Conservation (phyloP, 495 filamentous ascomycete species). For the Podospora tetraspora region DNA sequence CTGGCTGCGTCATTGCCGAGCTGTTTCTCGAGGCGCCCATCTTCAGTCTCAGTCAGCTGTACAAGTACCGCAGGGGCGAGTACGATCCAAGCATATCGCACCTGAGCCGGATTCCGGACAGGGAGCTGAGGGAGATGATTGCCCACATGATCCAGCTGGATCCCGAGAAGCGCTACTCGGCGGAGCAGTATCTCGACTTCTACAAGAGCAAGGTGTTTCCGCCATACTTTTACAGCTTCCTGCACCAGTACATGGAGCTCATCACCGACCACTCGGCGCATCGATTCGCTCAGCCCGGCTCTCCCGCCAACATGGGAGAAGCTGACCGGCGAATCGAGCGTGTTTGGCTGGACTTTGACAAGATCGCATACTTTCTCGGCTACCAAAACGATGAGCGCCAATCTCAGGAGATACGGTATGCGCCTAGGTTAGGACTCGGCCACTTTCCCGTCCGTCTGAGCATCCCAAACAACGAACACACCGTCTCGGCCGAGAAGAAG, state of each 20-base stretch:
- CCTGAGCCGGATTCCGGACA: slow-evolving; percentile 80
- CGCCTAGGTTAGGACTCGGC: slow-evolving; percentile 44
- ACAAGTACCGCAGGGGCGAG: slow-evolving; percentile 85
- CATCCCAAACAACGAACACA: slow-evolving; percentile 76
- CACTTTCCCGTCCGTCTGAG: slow-evolving; percentile 76
- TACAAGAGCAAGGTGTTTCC: slow-evolving; percentile 91
- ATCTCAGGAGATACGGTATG: slow-evolving; percentile 27
- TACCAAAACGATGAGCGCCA: slow-evolving; percentile 49
- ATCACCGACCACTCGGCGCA: slow-evolving; percentile 92
- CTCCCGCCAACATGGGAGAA: slow-evolving; percentile 64
- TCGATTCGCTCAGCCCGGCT: slow-evolving; percentile 55
- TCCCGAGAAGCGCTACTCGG: slow-evolving; percentile 84
- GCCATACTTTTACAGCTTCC: slow-evolving; percentile 91
- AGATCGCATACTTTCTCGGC: slow-evolving; percentile 89
- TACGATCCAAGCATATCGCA: slow-evolving; percentile 81
- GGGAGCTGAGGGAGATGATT: slow-evolving; percentile 79
- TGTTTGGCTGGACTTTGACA: slow-evolving; percentile 92
- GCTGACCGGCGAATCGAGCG: slow-evolving; percentile 90
- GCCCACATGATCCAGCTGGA: slow-evolving; percentile 93
- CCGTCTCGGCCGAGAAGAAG: slow-evolving; percentile 41
- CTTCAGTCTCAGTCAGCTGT: slow-evolving; percentile 88
- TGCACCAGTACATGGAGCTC: slow-evolving; percentile 94
- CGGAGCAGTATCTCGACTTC: slow-evolving; percentile 89
- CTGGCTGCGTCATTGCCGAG: slow-evolving; percentile 95
- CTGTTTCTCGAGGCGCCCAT: slow-evolving; percentile 93